Percentiles rank a stretch among this genome's conserved stretches.
Evolutionary conservation across 768 basidiomycete species (phyloP).

Genomic region (Kwoniella pini): DNA sequence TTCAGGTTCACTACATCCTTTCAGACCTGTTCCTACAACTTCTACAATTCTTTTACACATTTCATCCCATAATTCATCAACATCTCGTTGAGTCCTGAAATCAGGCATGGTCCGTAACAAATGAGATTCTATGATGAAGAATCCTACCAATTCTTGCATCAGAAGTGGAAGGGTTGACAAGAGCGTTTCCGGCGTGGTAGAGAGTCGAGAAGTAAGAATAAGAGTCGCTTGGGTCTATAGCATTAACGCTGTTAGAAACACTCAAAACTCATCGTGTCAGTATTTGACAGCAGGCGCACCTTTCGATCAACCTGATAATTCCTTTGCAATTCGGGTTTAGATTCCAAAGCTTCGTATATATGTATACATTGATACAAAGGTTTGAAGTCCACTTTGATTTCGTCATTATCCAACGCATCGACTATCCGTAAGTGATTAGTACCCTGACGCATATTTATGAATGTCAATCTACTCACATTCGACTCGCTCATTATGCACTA

Average conservation of each 20-base stretch:
- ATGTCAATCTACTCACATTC: slow-evolving; percentile 68
- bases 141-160: slow-evolving; percentile 91
- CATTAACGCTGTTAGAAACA: no score
- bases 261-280: neutral
- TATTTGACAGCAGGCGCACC: slow-evolving; percentile 55
- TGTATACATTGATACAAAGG: slow-evolving; percentile 96
- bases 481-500: slow-evolving; percentile 87
- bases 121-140: slow-evolving; percentile 93
- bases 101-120: slow-evolving; percentile 83
- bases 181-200: slow-evolving; percentile 51
- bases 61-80: slow-evolving; percentile 93
- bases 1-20: slow-evolving; percentile 74
- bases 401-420: slow-evolving; percentile 87
- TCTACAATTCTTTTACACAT: slow-evolving; percentile 72
- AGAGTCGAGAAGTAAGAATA: slow-evolving; percentile 65
- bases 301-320: slow-evolving; percentile 98
- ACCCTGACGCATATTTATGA: no score
- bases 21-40: slow-evolving; percentile 71
- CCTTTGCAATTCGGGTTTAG: slow-evolving; percentile 81
- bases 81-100: slow-evolving; percentile 86
- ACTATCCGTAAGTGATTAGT: no score
- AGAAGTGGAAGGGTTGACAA: slow-evolving; percentile 65
- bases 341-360: slow-evolving; percentile 87
- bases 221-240: slow-evolving; percentile 91
- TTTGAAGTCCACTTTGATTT: slow-evolving; percentile 85